Conservation (phyloP, 441 rosid species). For the Isatis lusitanica region DNA sequence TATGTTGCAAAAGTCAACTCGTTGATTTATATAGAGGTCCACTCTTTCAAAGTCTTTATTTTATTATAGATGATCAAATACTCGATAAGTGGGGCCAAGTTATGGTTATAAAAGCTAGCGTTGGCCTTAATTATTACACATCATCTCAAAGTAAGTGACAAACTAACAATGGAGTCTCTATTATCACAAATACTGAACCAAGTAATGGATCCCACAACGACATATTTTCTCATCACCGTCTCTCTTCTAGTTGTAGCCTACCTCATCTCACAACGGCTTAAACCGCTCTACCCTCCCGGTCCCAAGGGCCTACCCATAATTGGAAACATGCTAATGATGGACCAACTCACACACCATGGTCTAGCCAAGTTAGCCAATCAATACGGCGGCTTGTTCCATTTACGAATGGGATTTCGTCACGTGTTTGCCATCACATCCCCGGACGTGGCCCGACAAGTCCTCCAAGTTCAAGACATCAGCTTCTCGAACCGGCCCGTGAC, state of each 20-base stretch:
- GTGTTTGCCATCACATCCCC: conserved; percentile 67
- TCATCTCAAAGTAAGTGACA: conserved; percentile 2
- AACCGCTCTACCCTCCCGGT: conserved; percentile 66
- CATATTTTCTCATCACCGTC: not conserved
- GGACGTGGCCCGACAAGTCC: conserved; percentile 69
- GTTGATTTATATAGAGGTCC: conserved; percentile 1
- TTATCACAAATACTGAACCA: conserved; percentile 40
- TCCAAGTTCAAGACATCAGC: conserved; percentile 71
- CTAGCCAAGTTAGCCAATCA: conserved; percentile 55
- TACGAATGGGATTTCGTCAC: conserved; percentile 68
- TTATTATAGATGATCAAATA: not conserved
- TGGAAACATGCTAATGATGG: conserved; percentile 81
- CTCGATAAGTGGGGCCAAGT: not conserved
- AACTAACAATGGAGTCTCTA: conserved; percentile 39
- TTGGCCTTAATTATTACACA: conserved; percentile 1
- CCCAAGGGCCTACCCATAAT: conserved; percentile 75
- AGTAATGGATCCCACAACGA: not conserved
- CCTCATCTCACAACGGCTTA: conserved; percentile 33
- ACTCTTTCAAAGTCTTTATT: not conserved
- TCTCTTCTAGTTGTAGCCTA: conserved; percentile 36
- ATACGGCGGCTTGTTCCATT: conserved; percentile 72
- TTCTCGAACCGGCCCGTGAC: conserved; percentile 83
- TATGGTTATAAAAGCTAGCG: conserved; percentile 13
- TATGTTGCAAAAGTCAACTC: conserved; percentile 22
- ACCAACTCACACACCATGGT: conserved; percentile 82